Conservation (phyloP, 2,329 filamentous ascomycete species). For the Sporothrix phasma region DNA sequence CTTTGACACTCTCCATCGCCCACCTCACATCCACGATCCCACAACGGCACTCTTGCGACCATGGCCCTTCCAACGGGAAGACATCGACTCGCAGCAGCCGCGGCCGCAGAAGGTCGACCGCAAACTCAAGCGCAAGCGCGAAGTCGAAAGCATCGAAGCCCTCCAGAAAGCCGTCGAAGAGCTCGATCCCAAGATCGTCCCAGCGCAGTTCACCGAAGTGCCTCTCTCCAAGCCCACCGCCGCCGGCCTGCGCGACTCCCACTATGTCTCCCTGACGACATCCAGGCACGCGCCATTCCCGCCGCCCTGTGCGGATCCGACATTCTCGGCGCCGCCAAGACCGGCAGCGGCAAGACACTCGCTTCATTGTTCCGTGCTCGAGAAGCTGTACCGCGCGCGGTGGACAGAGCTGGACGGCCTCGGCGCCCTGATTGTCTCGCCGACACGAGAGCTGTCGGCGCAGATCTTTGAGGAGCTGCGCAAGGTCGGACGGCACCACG, state of each 20-base stretch:
- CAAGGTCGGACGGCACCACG: conserved; percentile 80
- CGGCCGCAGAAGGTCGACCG: conserved; percentile 17
- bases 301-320: conserved; percentile 76
- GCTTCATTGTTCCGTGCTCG: conserved; percentile 92
- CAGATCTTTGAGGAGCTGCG: conserved; percentile 93
- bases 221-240: conserved; percentile 76
- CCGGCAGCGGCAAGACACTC: conserved; percentile 89
- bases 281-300: conserved; percentile 83
- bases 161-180: conserved; percentile 22
- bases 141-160: conserved; percentile 22
- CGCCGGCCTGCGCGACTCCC: conserved; percentile 69
- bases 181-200: conserved; percentile 45
- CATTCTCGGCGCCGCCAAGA: conserved; percentile 91
- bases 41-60: not conserved
- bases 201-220: conserved; percentile 67
- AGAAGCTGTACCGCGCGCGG: conserved; percentile 79
- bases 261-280: conserved; percentile 88
- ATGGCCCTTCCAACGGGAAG: conserved; percentile 15
- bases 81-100: conserved; percentile 3
- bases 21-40: not conserved
- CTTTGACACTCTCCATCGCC: not conserved
- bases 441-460: conserved; percentile 87
- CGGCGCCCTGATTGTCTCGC: conserved; percentile 84
- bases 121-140: conserved; percentile 23
- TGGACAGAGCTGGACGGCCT: conserved; percentile 89